Evolutionary conservation across 306 rosid species (phyloP), one percentile per base, ranked within the genome.

Genomic region (Fragaria ananassa): DNA sequence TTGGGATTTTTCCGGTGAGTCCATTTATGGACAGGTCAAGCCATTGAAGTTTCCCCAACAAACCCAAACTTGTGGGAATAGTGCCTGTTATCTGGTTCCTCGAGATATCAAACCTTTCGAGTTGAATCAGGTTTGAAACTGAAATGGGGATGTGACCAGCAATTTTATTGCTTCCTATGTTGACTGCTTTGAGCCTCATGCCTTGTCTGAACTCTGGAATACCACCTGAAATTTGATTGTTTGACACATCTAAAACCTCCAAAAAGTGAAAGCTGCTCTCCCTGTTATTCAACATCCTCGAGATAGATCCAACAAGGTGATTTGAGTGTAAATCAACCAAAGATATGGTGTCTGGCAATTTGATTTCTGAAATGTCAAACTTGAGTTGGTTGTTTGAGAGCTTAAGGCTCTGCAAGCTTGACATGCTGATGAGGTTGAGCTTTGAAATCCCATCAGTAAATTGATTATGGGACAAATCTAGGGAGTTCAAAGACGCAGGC

Each of bases 361-460:
- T 86, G 77, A 89, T 68, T 79, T 67, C 70, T 29, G 97, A 85
- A 81, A 95, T 83, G 82, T 90, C 90, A 70, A 77, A 81, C 65
- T 79, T 95, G 83, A 95, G 79, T 79, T 82, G 89, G 87, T 95
- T 95, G 87, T 85, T 88, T 81, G 99, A 88, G 85, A 95, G 92
- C 67, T 89, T 87, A 74, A 95, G 39, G 57, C 71, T 87, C 79
- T 90, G 97, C 88, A 95, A 81, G 79, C 83, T 81, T 57, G 97
- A 81, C 96, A 90, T 79, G 29, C 87, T 90, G 70, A 84, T 76
- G 81, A 90, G 84, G 89, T 34, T 63, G 41, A 95, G 88, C 74
- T 54, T 81, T 58, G 92, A 72, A 81, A 87, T 74, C 37, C 92
- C 92, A 74, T 15, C 88, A 58, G 82, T 83, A 50, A 95, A 84